These are phyloP conservation scores for Cystobasidiaceae sp. DNA, from an alignment of 1,284 basidiomycete genomes.

Conservation along the genomic window DNA sequence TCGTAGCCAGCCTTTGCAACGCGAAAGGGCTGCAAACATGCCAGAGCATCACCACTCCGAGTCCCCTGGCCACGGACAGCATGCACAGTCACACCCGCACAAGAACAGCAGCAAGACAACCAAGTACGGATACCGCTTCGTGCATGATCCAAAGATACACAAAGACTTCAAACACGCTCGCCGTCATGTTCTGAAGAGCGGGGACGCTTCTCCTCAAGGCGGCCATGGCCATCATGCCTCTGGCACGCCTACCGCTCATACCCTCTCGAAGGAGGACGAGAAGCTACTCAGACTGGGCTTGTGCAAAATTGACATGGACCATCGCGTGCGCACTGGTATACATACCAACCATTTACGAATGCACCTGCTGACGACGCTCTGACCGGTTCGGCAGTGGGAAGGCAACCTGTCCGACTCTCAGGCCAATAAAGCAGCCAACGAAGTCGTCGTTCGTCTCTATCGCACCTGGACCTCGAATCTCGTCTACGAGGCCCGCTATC, in stretches of 20 bases:
- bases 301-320: conserved; percentile 7
- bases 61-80: no score
- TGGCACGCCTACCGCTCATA: neutral
- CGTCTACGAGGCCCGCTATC: conserved; percentile 20
- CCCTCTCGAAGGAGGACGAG: conserved; percentile 5
- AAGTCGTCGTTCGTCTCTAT: conserved; percentile 20
- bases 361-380: neutral
- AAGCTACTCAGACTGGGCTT: neutral
- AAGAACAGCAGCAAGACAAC: no score
- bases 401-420: conserved; percentile 9
- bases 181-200: neutral
- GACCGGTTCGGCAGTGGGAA: neutral
- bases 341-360: neutral
- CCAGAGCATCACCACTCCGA: no score
- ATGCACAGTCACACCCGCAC: no score
- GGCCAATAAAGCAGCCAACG: neutral
- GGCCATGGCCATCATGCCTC: neutral
- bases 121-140: neutral
- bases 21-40: no score
- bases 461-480: conserved; percentile 7
- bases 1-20: no score
- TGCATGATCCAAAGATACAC: neutral
- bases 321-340: neutral
- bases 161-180: conserved; percentile 2
- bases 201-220: no score